Conservation (phyloP, 2,329 filamentous ascomycete genomes). For the Fusarium tupiense region DNA sequence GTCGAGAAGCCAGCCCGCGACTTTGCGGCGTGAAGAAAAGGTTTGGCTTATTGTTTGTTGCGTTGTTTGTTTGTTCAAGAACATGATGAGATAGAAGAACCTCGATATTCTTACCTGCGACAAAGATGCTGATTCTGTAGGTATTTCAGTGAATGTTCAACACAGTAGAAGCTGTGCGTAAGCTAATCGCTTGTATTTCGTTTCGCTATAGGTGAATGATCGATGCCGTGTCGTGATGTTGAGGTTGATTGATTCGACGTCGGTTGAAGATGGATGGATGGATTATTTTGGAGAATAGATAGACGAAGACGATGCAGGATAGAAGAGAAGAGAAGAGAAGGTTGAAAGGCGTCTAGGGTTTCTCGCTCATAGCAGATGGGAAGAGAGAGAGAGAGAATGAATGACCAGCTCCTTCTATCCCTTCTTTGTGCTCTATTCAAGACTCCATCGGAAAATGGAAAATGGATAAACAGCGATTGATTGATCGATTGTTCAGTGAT, state of each 20-base stretch:
- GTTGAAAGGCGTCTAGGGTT: neutral
- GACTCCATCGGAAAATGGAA: neutral
- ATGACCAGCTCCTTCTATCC: conserved; percentile 13
- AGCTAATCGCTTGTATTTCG: neutral
- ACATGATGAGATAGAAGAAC: neutral
- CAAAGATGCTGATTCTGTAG: neutral
- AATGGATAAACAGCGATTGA: neutral
- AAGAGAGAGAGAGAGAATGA: neutral
- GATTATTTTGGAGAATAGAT: neutral
- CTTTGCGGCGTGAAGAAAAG: neutral
- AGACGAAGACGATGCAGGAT: neutral
- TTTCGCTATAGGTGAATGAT: neutral
- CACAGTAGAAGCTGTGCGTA: neutral
- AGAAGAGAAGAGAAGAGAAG: neutral
- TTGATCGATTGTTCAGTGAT: neutral
- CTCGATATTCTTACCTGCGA: conserved; percentile 2
- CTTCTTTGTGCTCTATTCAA: neutral
- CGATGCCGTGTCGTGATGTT: neutral
- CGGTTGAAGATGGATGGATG: neutral
- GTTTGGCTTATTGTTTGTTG: neutral
- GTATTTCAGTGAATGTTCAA: neutral
- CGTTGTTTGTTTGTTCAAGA: neutral
- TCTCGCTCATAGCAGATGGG: neutral
- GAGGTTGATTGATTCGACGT: neutral
- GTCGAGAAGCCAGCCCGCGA: neutral